These are phyloP conservation scores for Didymosphaeria variabile DNA, from an alignment of 2,329 filamentous ascomycete genomes.

Conservation along the genomic window DNA sequence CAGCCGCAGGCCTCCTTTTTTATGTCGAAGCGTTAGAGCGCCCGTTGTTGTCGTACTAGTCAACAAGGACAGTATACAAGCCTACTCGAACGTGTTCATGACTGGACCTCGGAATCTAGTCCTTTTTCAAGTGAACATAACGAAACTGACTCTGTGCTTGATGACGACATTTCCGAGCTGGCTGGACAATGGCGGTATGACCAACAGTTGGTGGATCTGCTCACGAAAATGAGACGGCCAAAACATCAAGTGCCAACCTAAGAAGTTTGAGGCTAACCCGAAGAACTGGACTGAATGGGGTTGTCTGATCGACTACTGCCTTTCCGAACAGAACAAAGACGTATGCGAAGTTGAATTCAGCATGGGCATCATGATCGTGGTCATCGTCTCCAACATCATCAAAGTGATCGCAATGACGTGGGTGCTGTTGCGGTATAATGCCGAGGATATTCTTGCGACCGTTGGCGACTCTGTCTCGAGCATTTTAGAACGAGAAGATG, in stretches of 20 bases:
- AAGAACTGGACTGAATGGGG: neutral
- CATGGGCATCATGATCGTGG: neutral
- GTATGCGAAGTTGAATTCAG: neutral
- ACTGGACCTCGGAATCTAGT: neutral
- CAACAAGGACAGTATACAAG: neutral
- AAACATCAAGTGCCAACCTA: neutral
- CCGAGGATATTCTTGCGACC: neutral
- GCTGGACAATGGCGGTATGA: neutral
- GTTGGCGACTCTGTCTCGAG: neutral
- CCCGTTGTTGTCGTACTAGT: neutral
- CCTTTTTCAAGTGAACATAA: neutral
- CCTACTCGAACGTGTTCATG: neutral
- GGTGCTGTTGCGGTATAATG: neutral
- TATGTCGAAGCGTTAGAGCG: rapidly evolving
- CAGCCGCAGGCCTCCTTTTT: neutral
- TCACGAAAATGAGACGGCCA: neutral
- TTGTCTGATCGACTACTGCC: neutral
- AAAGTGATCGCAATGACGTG: slow-evolving; percentile 2
- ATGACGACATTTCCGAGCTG: neutral
- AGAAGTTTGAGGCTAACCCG: neutral
- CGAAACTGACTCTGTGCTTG: neutral
- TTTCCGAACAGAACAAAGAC: neutral
- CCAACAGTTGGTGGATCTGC: neutral
- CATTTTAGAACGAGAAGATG: neutral
- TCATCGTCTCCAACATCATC: neutral